Percentiles rank a stretch among this genome's conserved stretches.
Conservation (phyloP, 495 filamentous ascomycete genomes). For the Penicillium subrubescens region DNA sequence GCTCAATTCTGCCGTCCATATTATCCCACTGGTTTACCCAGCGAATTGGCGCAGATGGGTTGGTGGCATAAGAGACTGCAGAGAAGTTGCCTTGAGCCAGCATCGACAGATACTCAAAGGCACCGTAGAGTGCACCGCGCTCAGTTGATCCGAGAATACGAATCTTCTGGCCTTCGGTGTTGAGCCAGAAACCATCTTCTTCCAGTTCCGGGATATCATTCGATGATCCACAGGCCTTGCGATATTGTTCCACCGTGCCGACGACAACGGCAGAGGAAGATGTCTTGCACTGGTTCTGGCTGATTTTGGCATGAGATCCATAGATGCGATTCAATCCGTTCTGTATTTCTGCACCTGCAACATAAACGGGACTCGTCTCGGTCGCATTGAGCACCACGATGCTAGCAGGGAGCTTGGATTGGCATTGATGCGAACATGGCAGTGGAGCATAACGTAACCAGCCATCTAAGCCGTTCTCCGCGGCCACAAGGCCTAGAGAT, state of each 20-base stretch:
- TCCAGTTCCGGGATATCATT: conserved; percentile 46
- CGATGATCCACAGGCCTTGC: conserved; percentile 33
- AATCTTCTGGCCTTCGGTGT: conserved; percentile 43
- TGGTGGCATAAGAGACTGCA: conserved; percentile 52
- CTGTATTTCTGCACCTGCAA: conserved; percentile 61
- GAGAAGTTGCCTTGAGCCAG: conserved; percentile 64
- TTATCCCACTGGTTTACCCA: conserved; percentile 81
- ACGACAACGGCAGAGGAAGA: conserved; percentile 49
- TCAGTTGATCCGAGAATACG: conserved; percentile 68
- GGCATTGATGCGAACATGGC: conserved; percentile 38
- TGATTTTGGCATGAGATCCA: conserved; percentile 43
- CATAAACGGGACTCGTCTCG: conserved; percentile 55
- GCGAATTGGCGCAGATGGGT: conserved; percentile 62
- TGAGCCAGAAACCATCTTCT: conserved; percentile 67
- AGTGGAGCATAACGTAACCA: conserved; percentile 69
- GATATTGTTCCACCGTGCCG: conserved; percentile 58
- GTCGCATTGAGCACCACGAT: conserved; percentile 59
- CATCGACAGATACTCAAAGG: conserved; percentile 67
- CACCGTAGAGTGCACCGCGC: conserved; percentile 68
- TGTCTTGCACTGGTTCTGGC: conserved; percentile 25
- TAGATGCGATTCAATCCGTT: conserved; percentile 59
- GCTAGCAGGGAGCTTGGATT: conserved; percentile 41
- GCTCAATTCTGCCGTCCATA: conserved; percentile 68
- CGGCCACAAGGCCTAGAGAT: conserved; percentile 18
- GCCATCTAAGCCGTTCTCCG: conserved; percentile 58